phyloP scores from a whole-genome alignment of 1,284 basidiomycete species.

The Agroathelia rolfsii region DNA sequence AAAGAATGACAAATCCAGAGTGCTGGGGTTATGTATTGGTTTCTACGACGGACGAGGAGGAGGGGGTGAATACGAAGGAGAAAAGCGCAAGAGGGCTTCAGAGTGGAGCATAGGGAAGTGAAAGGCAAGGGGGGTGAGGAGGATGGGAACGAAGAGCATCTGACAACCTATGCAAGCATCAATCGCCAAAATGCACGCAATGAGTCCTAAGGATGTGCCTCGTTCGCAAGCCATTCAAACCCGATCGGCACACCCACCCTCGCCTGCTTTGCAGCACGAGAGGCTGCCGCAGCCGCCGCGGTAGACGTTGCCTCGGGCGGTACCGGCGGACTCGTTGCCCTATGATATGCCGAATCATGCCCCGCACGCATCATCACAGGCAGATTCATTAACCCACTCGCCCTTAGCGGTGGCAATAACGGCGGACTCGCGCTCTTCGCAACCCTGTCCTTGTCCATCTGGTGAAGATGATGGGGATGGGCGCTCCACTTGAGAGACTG shows the following conservation, averaged over 20 bases:
- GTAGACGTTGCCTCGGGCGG: conserved; percentile 2
- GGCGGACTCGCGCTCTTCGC: too few species aligned
- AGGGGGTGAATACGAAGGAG: too few species aligned
- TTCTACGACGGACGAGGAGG: too few species aligned
- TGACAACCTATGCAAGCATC: conserved; percentile 85
- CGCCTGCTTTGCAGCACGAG: conserved; percentile 17
- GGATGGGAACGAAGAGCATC: conserved; percentile 74
- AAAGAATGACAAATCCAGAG: too few species aligned
- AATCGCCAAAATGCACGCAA: too few species aligned
- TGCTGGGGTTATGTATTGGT: too few species aligned
- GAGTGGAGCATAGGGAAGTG: background rate
- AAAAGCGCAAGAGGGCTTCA: too few species aligned
- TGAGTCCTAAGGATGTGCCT: conserved; percentile 26
- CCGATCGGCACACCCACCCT: conserved; percentile 47
- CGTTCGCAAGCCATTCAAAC: conserved; percentile 47
- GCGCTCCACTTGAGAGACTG: conserved; percentile 12
- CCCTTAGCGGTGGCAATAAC: conserved; percentile 61
- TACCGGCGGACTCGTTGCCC: conserved; percentile 12
- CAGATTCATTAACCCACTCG: conserved; percentile 58
- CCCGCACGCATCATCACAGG: too few species aligned
- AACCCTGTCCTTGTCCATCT: too few species aligned
- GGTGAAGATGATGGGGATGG: too few species aligned
- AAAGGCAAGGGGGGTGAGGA: conserved; percentile 10
- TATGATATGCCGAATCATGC: conserved; percentile 19
- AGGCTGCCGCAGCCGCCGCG: conserved; percentile 17